A percentile compares a stretch with the other conserved stretches of the same genome.
Evolutionary conservation across 257 asterid species (phyloP).

Genomic region (Lycium ferocissimum): DNA sequence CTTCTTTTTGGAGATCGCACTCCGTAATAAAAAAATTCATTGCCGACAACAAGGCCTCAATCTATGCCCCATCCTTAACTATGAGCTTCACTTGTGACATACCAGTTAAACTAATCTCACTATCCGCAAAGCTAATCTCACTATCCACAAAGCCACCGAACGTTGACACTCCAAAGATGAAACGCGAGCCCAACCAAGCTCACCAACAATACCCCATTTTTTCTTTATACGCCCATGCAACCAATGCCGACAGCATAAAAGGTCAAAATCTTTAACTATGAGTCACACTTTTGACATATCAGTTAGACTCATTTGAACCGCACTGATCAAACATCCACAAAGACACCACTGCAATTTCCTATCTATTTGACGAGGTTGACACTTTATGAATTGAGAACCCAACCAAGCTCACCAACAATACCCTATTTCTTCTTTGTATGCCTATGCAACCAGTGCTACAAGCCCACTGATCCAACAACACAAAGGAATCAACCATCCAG

Average conservation of each 20-base stretch:
- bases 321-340: neutral
- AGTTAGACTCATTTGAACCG: neutral
- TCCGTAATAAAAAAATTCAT: neutral
- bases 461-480: neutral
- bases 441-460: conserved; percentile 21
- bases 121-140: neutral
- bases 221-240: neutral
- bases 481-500: conserved; percentile 8
- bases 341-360: neutral
- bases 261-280: neutral
- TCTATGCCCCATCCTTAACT: neutral
- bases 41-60: neutral
- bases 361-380: neutral
- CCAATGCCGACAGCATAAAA: neutral
- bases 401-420: conserved; percentile 1
- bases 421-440: neutral
- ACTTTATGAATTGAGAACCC: neutral
- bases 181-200: neutral
- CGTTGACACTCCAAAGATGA: neutral
- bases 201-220: neutral
- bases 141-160: neutral
- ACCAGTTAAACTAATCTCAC: neutral
- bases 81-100: conserved; percentile 12
- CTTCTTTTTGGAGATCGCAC: neutral
- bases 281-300: neutral